Evolutionary conservation across 768 basidiomycete species (phyloP), one percentile per base, ranked within the genome.

Genomic region (Podaxis mareebaensis): DNA sequence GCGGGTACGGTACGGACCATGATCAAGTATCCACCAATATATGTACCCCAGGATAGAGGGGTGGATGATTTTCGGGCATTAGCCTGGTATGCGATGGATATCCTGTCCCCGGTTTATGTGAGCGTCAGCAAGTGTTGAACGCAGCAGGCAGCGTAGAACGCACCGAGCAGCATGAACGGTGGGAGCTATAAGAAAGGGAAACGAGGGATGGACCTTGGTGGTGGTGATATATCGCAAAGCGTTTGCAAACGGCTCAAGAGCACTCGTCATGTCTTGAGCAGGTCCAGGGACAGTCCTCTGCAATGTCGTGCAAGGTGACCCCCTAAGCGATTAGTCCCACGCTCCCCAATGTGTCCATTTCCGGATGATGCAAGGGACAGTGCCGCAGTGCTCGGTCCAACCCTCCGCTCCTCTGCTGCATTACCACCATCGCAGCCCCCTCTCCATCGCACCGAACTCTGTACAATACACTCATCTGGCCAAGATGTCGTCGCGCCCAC

Each of bases 401-500:
- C 11, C 48, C 48, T 26, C 48, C 20, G 48, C 48, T 28, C 49
- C 8, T 28, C 49, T 28, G 20, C 49, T 51, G 12, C 49, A 15
- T 44, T n/a, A 42, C 8, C n/a, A 13, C 24, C 48, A 51, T 51
- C 48, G 42, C 42, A 44, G 42, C 13, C 2, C 3, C 42, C 17
- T 17, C 42, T 33, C 33, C 1, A 15, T 7, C 17, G 6, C n/a
- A 46, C 44, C 8, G 5, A 46, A n/a, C 40, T 8, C 40, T 24
- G n/a, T 30, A 39, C 24, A 44, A 30, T 36, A 28, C 42, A 28
- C 4, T 6, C 24, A 39, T 26, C 58, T 55, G 54, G 13, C 36
- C 68, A 77, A 64, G 66, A 95, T 88, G 87, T 79, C 92, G 66
- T 84, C 88, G 52, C 82, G 93, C 67, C 84, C 94, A 26, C 78